These are phyloP conservation scores for Triticum monococcum DNA, from an alignment of 176 grass and related monocot species.

Conservation along the genomic window DNA sequence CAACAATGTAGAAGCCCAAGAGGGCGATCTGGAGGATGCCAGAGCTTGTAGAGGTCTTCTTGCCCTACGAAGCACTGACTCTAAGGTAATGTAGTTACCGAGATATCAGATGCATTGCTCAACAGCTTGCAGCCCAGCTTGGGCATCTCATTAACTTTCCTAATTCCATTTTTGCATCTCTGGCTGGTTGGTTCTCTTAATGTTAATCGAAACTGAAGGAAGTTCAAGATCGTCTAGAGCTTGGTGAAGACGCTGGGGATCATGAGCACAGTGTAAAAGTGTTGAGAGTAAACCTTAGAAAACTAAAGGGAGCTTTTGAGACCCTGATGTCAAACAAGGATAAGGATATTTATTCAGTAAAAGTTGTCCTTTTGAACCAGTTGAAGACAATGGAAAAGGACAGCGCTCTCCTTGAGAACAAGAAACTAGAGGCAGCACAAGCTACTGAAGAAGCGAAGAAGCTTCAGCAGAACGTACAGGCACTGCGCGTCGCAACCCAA, in stretches of 20 bases:
- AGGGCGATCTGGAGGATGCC: conserved; percentile 35
- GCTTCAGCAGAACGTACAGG: neutral
- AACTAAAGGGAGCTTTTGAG: neutral
- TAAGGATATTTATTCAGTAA: neutral
- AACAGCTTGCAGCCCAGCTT: neutral
- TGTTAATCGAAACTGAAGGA: neutral
- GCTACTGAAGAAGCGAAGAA: neutral
- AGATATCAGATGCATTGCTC: neutral
- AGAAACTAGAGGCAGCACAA: neutral
- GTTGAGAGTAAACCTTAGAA: neutral
- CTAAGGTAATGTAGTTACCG: conserved; percentile 36
- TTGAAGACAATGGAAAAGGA: neutral
- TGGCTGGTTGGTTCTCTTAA: no score
- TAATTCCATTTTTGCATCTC: neutral
- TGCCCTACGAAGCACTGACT: conserved; percentile 23
- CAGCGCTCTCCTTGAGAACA: neutral
- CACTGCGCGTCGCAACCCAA: neutral
- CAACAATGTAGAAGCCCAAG: conserved; percentile 9
- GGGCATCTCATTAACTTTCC: neutral
- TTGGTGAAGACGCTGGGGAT: neutral
- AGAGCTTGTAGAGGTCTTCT: conserved; percentile 26
- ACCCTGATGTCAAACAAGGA: neutral
- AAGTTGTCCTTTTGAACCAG: neutral
- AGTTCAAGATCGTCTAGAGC: neutral
- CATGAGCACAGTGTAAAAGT: neutral